phyloP scores from a whole-genome alignment of 495 filamentous ascomycete genomes.

The Cairneyella variabilis region DNA sequence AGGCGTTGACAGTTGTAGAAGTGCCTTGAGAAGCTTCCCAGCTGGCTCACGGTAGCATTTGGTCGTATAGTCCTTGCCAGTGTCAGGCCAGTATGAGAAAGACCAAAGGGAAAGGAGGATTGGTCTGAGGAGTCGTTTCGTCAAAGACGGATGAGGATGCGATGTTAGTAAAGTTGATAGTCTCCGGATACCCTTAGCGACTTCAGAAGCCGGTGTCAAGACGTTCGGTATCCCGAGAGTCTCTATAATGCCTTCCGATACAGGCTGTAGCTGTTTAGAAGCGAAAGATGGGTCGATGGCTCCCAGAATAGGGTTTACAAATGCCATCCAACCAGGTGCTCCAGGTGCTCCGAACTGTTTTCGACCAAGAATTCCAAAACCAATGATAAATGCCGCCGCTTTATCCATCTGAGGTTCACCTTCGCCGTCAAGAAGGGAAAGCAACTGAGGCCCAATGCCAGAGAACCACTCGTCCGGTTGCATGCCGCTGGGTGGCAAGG shows the following conservation, averaged over 20 bases:
- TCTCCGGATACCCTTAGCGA: conserved; percentile 50
- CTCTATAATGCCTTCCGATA: conserved; percentile 1
- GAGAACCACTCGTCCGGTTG: conserved; percentile 56
- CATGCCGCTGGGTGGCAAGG: conserved; percentile 57
- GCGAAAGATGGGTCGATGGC: conserved; percentile 51
- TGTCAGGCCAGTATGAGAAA: conserved; percentile 50
- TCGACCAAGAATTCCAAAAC: conserved; percentile 66
- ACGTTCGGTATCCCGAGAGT: conserved; percentile 33
- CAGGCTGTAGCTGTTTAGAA: background rate
- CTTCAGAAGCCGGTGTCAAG: conserved; percentile 32
- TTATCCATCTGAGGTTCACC: conserved; percentile 60
- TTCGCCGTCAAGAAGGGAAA: conserved; percentile 61
- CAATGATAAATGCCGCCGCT: conserved; percentile 68
- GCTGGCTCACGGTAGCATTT: conserved; percentile 33
- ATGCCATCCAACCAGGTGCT: conserved; percentile 63
- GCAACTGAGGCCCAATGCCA: conserved; percentile 61
- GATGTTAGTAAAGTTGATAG: conserved; percentile 56
- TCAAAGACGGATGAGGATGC: conserved; percentile 70
- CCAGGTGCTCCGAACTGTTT: conserved; percentile 64
- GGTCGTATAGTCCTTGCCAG: conserved; percentile 25
- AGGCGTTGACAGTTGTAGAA: conserved; percentile 42
- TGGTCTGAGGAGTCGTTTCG: conserved; percentile 62
- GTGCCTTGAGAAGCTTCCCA: conserved; percentile 38
- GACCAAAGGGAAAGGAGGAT: conserved; percentile 69
- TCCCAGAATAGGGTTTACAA: conserved; percentile 62